A percentile compares a stretch with the other conserved stretches of the same genome.
phyloP scores from a whole-genome alignment of 1,139 yeast species.

The Sugiyamaella grinbergsii region DNA sequence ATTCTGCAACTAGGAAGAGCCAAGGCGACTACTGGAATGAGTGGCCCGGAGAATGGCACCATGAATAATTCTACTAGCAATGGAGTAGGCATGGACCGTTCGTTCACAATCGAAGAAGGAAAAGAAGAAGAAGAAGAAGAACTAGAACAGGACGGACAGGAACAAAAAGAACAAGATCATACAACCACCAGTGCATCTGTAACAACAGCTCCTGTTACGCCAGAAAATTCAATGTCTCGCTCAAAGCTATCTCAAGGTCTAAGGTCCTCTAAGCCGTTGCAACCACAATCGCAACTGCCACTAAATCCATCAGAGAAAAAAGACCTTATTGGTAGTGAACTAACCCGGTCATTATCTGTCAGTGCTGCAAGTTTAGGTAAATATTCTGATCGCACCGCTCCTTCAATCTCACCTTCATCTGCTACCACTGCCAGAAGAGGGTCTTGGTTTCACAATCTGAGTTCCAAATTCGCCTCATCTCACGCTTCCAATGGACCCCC shows the following conservation, averaged over 20 bases:
- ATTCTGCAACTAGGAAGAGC: slow-evolving; percentile 5
- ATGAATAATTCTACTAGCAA: not conserved
- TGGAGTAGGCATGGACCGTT: not conserved
- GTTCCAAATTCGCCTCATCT: slow-evolving; percentile 20
- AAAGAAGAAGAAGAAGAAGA: slow-evolving; percentile 12
- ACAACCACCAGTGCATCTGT: no score
- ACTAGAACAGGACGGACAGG: not conserved
- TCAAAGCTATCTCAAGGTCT: slow-evolving; percentile 20
- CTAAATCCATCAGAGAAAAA: no score
- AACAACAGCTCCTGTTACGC: no score
- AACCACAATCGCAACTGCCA: no score
- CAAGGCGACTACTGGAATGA: slow-evolving; percentile 2
- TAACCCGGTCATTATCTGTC: slow-evolving; percentile 13
- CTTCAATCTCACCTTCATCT: slow-evolving; percentile 8
- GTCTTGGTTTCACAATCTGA: slow-evolving; percentile 25
- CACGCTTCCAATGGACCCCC: not conserved
- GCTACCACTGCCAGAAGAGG: slow-evolving; percentile 21
- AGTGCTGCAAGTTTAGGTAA: slow-evolving; percentile 7
- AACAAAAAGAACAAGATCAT: no score
- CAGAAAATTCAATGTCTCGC: not conserved
- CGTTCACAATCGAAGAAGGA: slow-evolving; percentile 16
- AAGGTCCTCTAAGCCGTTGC: slow-evolving; percentile 1
- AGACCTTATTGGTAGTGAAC: slow-evolving; percentile 9
- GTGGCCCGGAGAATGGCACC: not conserved
- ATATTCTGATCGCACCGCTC: not conserved